Base-by-base conservation (phyloP, 1,284 basidiomycete species). In the Vanrija sp. region DNA sequence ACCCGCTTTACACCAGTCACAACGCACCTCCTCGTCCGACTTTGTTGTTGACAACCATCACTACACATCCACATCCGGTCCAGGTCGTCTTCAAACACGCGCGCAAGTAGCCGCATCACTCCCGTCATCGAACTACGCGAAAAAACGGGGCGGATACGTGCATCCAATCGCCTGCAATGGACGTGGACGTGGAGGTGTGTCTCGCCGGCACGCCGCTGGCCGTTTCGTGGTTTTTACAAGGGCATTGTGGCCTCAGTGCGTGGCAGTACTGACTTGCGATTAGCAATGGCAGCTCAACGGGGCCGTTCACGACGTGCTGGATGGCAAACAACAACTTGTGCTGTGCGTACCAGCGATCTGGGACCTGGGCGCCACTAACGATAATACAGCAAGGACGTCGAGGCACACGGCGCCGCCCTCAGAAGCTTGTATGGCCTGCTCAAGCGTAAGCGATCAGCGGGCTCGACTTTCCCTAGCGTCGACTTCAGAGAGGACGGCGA, bases 391-490 rank as follows among this genome's bases (percentile, higher is more conserved):
- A 63, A 65, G n/a, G 55, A 65, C 10, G 50, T 49, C 44, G 57
- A 65, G 8, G 54, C 58, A 42, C 71, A 74, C 57, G 67, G 67
- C 26, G 55, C 54, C 7, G 60, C 65, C 3, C 60, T 73, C 14
- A 61, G 60, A 38, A 55, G 61, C 25, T 58, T 71, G 25, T 69
- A 68, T 46, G 51, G 64, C 28, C 48, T 72, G 61, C 42, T 69
- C n/a, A 57, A 65, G 40, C 65, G 68, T 2, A 57, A 58, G 34
- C 55, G 63, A 14, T 57, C 40, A 3, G 39, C 53, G 54, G 54
- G 38, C 43, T 49, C 10, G 62, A 58, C 16, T 71, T 72, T 48
- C 67, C 69, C 7, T 6, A 49, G 39, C 15, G 60, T 67, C 15
- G 49, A 49, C 6, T 40, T 53, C 12, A 53, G 38, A 9, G 54